Percentiles rank a stretch among this genome's conserved stretches.
phyloP scores from a whole-genome alignment of 331 rosid species.

The Rhamnella rubrinervis region DNA sequence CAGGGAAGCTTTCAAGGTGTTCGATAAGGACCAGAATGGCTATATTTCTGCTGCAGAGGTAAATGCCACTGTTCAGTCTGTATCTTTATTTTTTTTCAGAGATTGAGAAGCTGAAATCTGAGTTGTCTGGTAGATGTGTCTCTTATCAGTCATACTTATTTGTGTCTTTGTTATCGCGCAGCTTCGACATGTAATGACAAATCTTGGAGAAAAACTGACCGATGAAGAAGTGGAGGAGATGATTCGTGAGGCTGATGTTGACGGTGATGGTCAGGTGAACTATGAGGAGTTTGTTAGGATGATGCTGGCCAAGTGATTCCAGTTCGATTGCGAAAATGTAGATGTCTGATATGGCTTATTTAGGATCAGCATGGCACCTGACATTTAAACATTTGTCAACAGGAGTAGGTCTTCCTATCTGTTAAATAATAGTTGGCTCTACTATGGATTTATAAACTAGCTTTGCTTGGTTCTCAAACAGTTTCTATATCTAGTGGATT shows the following conservation, averaged over 20 bases:
- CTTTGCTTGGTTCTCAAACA: no score
- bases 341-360: no score
- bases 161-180: slow-evolving; percentile 10
- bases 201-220: slow-evolving; percentile 39
- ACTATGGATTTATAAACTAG: no score
- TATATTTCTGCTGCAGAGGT: slow-evolving; percentile 1
- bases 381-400: no score
- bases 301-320: slow-evolving; percentile 33
- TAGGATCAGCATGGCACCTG: no score
- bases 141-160: not conserved
- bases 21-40: slow-evolving; percentile 1
- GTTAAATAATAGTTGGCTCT: no score
- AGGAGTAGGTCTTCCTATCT: no score
- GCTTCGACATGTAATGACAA: slow-evolving; percentile 41
- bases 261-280: slow-evolving; percentile 39
- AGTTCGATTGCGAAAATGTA: no score
- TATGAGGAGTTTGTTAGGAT: slow-evolving; percentile 36
- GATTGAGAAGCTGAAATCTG: no score
- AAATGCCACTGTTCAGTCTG: not conserved
- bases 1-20: not conserved
- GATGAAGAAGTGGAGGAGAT: slow-evolving; percentile 42
- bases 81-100: no score
- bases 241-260: slow-evolving; percentile 32
- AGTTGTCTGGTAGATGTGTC: no score
- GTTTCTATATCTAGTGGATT: no score